These are phyloP conservation scores for Penicillium olsonii DNA, from an alignment of 2,329 filamentous ascomycete genomes.

Conservation along the genomic window DNA sequence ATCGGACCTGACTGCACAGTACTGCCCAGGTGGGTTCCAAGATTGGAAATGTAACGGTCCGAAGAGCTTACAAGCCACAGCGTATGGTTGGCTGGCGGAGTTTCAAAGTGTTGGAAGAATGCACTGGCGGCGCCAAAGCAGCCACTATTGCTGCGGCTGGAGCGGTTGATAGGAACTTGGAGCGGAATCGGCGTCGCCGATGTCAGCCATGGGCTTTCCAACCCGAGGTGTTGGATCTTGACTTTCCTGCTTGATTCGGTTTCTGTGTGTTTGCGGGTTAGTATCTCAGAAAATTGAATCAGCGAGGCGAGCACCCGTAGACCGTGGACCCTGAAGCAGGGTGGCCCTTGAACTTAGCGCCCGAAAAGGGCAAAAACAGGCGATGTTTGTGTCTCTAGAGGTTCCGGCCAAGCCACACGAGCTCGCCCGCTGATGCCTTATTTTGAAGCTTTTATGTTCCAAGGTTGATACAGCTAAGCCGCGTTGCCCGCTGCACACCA, in stretches of 20 bases:
- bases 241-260: background rate
- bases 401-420: background rate
- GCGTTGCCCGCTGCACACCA: too few species aligned
- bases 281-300: too few species aligned
- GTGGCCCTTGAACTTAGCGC: background rate
- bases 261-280: too few species aligned
- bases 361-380: background rate
- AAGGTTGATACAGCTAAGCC: background rate
- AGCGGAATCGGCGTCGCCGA: background rate
- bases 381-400: background rate
- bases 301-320: too few species aligned
- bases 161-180: background rate
- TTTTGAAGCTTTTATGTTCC: background rate
- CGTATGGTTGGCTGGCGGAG: too few species aligned
- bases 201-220: background rate
- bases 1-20: background rate
- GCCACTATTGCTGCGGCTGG: background rate
- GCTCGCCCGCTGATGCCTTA: background rate
- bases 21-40: too few species aligned
- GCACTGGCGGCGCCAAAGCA: background rate
- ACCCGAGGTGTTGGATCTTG: too few species aligned
- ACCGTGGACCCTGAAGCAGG: too few species aligned
- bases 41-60: background rate
- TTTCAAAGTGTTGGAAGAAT: too few species aligned
- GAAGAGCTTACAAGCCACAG: background rate